phyloP scores from a whole-genome alignment of 768 basidiomycete species.

The Mycena belliarum region DNA sequence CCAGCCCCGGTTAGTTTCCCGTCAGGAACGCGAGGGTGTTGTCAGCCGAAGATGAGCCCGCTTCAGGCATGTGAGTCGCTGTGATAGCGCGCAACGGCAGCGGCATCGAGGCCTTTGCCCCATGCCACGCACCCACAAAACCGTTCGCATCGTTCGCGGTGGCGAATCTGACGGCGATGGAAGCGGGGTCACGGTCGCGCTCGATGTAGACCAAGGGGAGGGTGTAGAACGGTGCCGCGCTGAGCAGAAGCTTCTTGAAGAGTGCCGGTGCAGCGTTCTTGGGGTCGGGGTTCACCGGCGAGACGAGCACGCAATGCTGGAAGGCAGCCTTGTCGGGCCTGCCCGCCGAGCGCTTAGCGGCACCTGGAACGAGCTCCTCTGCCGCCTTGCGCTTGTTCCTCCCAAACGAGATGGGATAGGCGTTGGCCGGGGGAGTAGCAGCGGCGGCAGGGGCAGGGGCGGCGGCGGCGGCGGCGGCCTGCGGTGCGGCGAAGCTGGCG shows the following conservation, averaged over 20 bases:
- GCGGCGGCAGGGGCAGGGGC: not conserved
- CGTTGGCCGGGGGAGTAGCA: not conserved
- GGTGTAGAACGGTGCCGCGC: not conserved
- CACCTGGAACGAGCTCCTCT: not conserved
- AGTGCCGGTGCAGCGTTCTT: not conserved
- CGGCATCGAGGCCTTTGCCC: not conserved
- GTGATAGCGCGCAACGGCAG: not conserved
- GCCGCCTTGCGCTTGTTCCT: not conserved
- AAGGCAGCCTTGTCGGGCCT: not conserved
- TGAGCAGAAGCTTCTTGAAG: not conserved
- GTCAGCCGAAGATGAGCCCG: not conserved
- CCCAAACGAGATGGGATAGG: not conserved
- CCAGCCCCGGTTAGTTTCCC: slow-evolving; percentile 9
- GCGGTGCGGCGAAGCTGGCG: not conserved
- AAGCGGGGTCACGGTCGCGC: not conserved
- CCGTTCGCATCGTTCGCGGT: not conserved
- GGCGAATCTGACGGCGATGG: not conserved
- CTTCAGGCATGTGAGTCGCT: not conserved
- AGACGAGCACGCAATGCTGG: not conserved
- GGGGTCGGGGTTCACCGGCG: not conserved
- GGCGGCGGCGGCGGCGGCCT: not conserved
- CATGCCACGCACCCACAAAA: not conserved
- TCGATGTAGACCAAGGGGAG: not conserved
- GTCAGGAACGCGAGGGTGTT: not conserved
- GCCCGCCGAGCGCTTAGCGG: not conserved